These are phyloP conservation scores for Eimeria sp. DNA, from an alignment of 169 alveolate species.

Conservation along the genomic window DNA sequence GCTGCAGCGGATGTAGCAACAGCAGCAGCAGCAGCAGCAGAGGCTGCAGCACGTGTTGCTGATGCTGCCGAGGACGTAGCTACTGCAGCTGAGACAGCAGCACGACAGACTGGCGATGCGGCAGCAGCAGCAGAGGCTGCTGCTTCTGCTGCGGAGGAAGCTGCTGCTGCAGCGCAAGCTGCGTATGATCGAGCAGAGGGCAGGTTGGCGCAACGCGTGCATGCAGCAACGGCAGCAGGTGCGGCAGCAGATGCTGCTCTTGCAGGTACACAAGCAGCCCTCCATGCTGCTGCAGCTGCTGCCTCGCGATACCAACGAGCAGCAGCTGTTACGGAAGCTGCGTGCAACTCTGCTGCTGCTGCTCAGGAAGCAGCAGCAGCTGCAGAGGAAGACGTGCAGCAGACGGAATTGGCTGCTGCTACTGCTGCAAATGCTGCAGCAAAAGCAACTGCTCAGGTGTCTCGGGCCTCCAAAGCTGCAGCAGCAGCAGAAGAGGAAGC, in stretches of 20 bases:
- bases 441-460: constrained; percentile 23
- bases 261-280: constrained; percentile 14
- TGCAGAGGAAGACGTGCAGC: neutral
- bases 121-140: constrained; percentile 39
- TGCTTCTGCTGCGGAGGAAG: constrained; percentile 61
- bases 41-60: neutral
- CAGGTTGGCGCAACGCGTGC: neutral
- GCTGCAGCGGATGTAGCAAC: neutral
- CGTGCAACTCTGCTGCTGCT: neutral
- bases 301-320: constrained; percentile 17
- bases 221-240: constrained; percentile 52
- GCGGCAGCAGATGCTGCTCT: constrained; percentile 68
- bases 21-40: constrained; percentile 54
- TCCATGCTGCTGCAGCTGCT: constrained; percentile 64
- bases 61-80: constrained; percentile 2
- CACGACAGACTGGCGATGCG: neutral
- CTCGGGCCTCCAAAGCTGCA: constrained; percentile 6
- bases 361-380: constrained; percentile 41
- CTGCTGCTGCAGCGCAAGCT: constrained; percentile 23
- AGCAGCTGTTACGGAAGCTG: neutral
- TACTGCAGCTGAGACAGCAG: constrained; percentile 11
- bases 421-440: neutral
- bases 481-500: constrained; percentile 39
- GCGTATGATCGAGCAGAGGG: neutral
- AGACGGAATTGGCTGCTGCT: constrained; percentile 28